A percentile compares a stretch with the other conserved stretches of the same genome.
Evolutionary conservation across 345 rosid genomes (phyloP).

Genomic region (Kandelia obovata): DNA sequence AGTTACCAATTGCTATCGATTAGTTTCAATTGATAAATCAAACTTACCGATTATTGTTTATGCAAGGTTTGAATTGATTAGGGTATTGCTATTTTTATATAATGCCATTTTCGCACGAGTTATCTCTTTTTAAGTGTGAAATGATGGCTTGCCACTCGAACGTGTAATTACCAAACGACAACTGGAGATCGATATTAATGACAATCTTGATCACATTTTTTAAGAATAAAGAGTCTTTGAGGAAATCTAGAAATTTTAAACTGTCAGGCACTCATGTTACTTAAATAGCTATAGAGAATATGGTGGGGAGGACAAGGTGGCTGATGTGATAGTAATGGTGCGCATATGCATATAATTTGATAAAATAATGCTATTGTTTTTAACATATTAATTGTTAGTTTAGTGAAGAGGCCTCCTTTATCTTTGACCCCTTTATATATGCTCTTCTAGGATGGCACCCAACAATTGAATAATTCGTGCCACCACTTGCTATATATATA

Average conservation of each 20-base stretch:
- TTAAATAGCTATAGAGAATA: background rate
- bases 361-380: no score
- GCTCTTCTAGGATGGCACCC: background rate
- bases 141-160: background rate
- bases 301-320: conserved; percentile 1
- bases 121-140: background rate
- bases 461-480: background rate
- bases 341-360: background rate
- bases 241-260: background rate
- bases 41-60: background rate
- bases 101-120: background rate
- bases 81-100: background rate
- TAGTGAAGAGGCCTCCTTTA: no score
- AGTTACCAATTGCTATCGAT: background rate
- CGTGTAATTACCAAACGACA: background rate
- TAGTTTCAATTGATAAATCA: background rate
- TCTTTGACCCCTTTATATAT: conserved; percentile 10
- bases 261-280: background rate
- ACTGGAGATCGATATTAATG: background rate
- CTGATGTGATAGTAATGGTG: background rate
- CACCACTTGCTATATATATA: background rate
- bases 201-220: conserved; percentile 1
- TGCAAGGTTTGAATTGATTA: background rate
- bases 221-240: background rate
- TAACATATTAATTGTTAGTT: no score